Conservation (phyloP, 2,329 filamentous ascomycete species). For the Cercospora zeae-maydis region DNA sequence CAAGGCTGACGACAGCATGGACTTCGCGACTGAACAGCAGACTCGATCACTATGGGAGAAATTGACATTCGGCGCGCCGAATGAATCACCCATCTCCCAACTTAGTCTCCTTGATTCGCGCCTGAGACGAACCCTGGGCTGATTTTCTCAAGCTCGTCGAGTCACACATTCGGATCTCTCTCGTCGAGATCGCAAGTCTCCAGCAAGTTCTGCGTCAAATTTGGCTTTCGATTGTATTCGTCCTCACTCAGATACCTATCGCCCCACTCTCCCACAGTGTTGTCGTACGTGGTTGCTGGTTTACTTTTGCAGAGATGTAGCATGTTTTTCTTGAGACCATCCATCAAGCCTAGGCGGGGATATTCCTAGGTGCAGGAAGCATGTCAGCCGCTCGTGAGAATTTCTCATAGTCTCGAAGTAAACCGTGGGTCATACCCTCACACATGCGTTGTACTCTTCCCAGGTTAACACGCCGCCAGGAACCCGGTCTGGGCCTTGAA, state of each 20-base stretch:
- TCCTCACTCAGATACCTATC: conserved; percentile 36
- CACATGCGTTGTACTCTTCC: conserved; percentile 24
- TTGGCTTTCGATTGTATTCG: conserved; percentile 37
- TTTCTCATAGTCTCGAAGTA: not conserved
- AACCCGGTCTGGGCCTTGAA: conserved; percentile 23
- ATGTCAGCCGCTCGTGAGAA: not conserved
- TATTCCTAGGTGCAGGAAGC: conserved; percentile 24
- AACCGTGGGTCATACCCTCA: conserved; percentile 11
- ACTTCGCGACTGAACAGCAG: too few species aligned
- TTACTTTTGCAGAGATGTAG: conserved; percentile 43
- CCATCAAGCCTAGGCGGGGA: conserved; percentile 38
- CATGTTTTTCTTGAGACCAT: conserved; percentile 39
- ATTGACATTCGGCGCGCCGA: too few species aligned
- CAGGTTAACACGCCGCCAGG: conserved; percentile 21
- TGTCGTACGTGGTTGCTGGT: conserved; percentile 40
- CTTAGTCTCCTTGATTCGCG: not conserved
- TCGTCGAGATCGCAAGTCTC: conserved; percentile 25
- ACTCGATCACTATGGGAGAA: too few species aligned
- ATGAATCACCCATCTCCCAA: too few species aligned
- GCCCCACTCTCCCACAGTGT: conserved; percentile 37
- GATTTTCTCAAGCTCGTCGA: not conserved
- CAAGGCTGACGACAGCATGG: too few species aligned
- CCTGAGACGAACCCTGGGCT: too few species aligned
- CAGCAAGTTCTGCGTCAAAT: conserved; percentile 27
- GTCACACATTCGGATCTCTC: conserved; percentile 10